Conservation (phyloP, 176 grass and related monocot species). For the Metroxylon sagu region DNA sequence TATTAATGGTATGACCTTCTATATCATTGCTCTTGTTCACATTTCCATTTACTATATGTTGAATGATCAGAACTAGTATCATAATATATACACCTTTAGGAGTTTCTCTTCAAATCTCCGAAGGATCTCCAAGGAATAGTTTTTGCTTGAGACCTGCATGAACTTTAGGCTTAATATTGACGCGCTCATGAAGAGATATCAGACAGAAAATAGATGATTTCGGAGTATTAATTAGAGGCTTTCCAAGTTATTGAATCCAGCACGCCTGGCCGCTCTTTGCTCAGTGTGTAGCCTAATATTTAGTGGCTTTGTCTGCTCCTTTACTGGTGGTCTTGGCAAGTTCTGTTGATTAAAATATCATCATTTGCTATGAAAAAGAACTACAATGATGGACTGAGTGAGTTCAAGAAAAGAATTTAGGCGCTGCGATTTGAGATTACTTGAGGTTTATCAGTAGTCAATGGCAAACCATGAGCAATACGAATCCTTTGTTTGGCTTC, state of each 20-base stretch:
- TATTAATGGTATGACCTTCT: no score
- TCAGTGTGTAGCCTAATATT: slow-evolving; percentile 72
- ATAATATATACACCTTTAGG: slow-evolving; percentile 28
- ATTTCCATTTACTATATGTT: no score
- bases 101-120: slow-evolving; percentile 80
- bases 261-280: slow-evolving; percentile 60
- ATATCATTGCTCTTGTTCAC: no score
- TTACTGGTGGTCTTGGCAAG: slow-evolving; percentile 31
- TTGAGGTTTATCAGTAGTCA: slow-evolving; percentile 18
- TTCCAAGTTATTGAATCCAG: slow-evolving; percentile 76
- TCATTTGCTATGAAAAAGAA: no score
- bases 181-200: no score
- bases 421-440: neutral
- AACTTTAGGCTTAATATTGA: no score
- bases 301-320: slow-evolving; percentile 32
- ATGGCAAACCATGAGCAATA: slow-evolving; percentile 35
- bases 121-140: slow-evolving; percentile 76
- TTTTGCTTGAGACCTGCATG: slow-evolving; percentile 70
- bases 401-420: no score
- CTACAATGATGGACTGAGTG: no score
- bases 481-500: slow-evolving; percentile 35
- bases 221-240: neutral
- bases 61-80: no score
- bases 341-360: neutral
- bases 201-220: no score